These are phyloP conservation scores for Pyrenophora tritici-repentis DNA, from an alignment of 2,329 filamentous ascomycete genomes.

Conservation along the genomic window DNA sequence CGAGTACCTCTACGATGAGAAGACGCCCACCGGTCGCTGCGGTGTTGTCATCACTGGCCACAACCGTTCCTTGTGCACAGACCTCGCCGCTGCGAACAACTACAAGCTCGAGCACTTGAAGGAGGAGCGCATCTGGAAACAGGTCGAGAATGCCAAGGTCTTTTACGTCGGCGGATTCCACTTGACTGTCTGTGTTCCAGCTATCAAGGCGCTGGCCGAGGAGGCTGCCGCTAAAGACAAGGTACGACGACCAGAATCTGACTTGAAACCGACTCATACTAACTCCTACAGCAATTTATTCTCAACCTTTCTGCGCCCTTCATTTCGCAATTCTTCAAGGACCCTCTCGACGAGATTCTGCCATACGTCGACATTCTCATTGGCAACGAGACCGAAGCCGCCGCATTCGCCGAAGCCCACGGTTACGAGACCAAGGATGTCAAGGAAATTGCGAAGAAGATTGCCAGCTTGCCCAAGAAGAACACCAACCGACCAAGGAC, in stretches of 20 bases:
- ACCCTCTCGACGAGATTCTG: constrained; percentile 80
- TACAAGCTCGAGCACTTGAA: constrained; percentile 95
- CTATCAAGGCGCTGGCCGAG: constrained; percentile 86
- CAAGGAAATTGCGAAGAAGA: constrained; percentile 79
- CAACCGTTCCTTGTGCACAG: constrained; percentile 92
- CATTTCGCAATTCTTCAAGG: constrained; percentile 97
- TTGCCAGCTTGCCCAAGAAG: constrained; percentile 89
- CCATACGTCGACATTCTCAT: constrained; percentile 96
- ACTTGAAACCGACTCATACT: constrained; percentile 1
- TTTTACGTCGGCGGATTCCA: constrained; percentile 98
- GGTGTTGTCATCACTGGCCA: constrained; percentile 96
- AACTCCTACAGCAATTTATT: constrained; percentile 65
- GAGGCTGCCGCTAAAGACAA: constrained; percentile 91
- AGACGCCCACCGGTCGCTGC: constrained; percentile 86
- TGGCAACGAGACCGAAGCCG: constrained; percentile 95
- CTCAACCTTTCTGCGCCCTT: constrained; percentile 94
- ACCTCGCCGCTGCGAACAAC: constrained; percentile 94
- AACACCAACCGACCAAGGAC: constrained; percentile 82
- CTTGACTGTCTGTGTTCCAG: constrained; percentile 91
- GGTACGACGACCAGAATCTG: constrained; percentile 49
- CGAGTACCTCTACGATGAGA: constrained; percentile 90
- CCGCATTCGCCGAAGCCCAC: constrained; percentile 83
- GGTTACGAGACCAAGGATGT: constrained; percentile 74
- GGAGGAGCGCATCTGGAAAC: constrained; percentile 85
- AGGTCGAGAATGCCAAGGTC: constrained; percentile 84